Conservation (phyloP, 2,329 filamentous ascomycete genomes). For the Berkeleyomyces basicola region DNA sequence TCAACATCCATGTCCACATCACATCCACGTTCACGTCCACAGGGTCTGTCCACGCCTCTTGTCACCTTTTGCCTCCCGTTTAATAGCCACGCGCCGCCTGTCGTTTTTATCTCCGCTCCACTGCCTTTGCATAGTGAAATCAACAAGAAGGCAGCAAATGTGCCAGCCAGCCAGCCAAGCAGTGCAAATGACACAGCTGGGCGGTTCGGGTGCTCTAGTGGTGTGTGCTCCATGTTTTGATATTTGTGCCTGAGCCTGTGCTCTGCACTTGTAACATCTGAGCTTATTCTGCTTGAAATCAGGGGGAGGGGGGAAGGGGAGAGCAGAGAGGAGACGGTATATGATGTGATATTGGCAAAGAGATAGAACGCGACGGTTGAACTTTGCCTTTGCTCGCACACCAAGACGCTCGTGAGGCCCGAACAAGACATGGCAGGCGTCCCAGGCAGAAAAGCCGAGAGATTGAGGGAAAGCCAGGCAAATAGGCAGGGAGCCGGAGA, state of each 20-base stretch:
- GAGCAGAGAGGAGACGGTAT: neutral
- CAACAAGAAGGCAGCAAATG: neutral
- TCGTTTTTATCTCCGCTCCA: no score
- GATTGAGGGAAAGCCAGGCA: neutral
- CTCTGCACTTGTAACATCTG: slow-evolving; percentile 2
- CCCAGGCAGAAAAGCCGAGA: neutral
- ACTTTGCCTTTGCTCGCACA: no score
- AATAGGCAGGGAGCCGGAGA: neutral
- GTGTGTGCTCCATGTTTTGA: neutral
- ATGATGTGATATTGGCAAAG: no score
- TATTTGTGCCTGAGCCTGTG: slow-evolving; percentile 5
- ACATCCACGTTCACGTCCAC: no score
- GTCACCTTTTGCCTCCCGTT: no score
- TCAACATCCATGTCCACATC: no score
- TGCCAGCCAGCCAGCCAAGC: neutral
- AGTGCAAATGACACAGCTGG: neutral
- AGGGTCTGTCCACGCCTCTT: no score
- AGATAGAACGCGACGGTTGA: no score
- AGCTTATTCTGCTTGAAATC: neutral
- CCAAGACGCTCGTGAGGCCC: no score
- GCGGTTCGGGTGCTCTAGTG: neutral
- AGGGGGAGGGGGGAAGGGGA: neutral
- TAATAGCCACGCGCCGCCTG: no score
- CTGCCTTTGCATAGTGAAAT: no score
- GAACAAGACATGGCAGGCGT: no score